phyloP scores from a whole-genome alignment of 495 filamentous ascomycete genomes.

The Neurospora terricola region DNA sequence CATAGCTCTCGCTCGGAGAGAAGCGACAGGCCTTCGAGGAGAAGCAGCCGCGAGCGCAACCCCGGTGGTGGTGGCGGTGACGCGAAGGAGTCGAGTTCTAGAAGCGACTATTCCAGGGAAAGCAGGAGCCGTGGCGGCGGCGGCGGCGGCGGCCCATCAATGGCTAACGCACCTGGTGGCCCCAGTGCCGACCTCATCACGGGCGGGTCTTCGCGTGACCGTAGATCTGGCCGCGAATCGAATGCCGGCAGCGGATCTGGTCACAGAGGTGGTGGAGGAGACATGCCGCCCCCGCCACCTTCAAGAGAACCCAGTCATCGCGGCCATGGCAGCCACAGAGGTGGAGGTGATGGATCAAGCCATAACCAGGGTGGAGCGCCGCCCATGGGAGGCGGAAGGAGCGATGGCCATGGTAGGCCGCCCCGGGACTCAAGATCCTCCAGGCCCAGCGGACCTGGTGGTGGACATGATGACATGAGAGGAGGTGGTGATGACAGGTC shows the following conservation, averaged over 20 bases:
- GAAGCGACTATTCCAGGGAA: conserved; percentile 24
- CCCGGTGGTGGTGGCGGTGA: conserved; percentile 15
- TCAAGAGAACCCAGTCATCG: conserved; percentile 13
- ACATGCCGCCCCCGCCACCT: conserved; percentile 16
- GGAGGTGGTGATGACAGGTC: conserved; percentile 17
- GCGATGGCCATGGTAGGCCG: conserved; percentile 7
- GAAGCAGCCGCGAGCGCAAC: conserved; percentile 35
- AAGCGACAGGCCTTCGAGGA: conserved; percentile 27
- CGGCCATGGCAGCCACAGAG: conserved; percentile 13
- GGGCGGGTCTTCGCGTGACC: conserved; percentile 1
- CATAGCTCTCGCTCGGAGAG: conserved; percentile 28
- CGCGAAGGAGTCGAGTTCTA: conserved; percentile 24
- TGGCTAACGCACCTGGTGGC: conserved; percentile 1
- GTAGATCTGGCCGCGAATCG: conserved; percentile 18
- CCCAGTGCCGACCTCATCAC: conserved; percentile 10
- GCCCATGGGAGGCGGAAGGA: conserved; percentile 2
- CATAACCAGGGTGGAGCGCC: neutral
- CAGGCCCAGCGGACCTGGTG: conserved; percentile 5
- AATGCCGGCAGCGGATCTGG: conserved; percentile 9
- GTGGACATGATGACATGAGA: conserved; percentile 8
- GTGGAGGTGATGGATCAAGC: conserved; percentile 1
- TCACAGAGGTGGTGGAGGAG: conserved; percentile 7
- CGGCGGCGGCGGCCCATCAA: conserved; percentile 17
- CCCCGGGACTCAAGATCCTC: conserved; percentile 19
- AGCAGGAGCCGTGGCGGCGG: conserved; percentile 23